Conservation (phyloP, 2,329 filamentous ascomycete species). For the Apiospora phragmitis region DNA sequence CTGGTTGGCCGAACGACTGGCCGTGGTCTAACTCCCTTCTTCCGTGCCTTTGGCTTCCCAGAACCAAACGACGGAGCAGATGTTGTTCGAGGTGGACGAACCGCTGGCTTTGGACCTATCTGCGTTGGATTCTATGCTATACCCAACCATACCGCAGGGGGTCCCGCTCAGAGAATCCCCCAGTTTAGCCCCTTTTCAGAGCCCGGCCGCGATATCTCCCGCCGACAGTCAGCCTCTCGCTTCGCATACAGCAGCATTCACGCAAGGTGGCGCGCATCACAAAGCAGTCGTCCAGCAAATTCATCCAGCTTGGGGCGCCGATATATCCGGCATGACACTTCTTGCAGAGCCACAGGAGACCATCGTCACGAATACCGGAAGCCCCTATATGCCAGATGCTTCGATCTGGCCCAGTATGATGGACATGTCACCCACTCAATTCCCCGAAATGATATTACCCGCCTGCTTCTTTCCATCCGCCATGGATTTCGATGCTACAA, state of each 20-base stretch:
- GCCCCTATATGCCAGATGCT: neutral
- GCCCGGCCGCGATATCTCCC: neutral
- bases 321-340: neutral
- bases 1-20: neutral
- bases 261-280: neutral
- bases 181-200: neutral
- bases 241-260: neutral
- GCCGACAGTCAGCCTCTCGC: neutral
- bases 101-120: neutral
- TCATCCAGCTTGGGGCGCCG: neutral
- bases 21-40: neutral
- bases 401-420: neutral
- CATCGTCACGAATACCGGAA: neutral
- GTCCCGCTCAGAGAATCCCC: neutral
- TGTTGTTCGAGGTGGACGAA: neutral
- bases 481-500: neutral
- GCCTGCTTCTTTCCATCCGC: neutral
- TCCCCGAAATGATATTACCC: neutral
- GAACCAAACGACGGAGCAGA: neutral
- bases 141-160: neutral
- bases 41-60: neutral
- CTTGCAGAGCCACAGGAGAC: neutral
- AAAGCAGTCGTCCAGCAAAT: neutral
- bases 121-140: neutral
- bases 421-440: neutral